Conservation (phyloP, 768 basidiomycete genomes). For the Kwoniella pini region DNA sequence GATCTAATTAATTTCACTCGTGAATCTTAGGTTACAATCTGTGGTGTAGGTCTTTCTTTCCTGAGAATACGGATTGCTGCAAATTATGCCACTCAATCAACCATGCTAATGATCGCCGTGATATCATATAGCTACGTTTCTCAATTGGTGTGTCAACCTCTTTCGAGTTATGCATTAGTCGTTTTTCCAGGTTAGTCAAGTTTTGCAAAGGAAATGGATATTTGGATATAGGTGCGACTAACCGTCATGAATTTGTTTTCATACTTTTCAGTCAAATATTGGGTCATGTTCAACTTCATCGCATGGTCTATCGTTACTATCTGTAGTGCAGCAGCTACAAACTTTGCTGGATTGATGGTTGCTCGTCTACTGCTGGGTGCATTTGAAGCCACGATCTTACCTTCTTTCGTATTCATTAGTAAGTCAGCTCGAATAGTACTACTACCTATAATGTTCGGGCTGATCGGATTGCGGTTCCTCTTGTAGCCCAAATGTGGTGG, state of each 20-base stretch:
- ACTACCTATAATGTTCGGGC: too few species aligned
- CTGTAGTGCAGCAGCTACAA: conserved; percentile 34
- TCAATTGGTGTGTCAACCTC: conserved; percentile 35
- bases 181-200: conserved; percentile 30
- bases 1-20: background rate
- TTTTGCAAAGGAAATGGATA: too few species aligned
- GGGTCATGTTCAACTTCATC: conserved; percentile 45
- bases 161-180: conserved; percentile 42
- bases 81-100: too few species aligned
- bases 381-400: conserved; percentile 54
- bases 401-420: conserved; percentile 20
- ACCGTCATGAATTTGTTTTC: too few species aligned
- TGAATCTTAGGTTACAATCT: conserved; percentile 54
- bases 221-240: too few species aligned
- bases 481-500: conserved; percentile 25
- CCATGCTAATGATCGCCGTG: too few species aligned
- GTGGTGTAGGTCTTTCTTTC: conserved; percentile 34
- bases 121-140: conserved; percentile 40
- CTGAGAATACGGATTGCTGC: background rate
- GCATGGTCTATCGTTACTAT: conserved; percentile 37
- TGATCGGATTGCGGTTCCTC: too few species aligned
- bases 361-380: conserved; percentile 39
- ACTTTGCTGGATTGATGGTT: conserved; percentile 34
- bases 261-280: conserved; percentile 25
- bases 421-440: too few species aligned